These are phyloP conservation scores for Neurospora intermedia DNA, from an alignment of 495 filamentous ascomycete genomes.

Conservation along the genomic window DNA sequence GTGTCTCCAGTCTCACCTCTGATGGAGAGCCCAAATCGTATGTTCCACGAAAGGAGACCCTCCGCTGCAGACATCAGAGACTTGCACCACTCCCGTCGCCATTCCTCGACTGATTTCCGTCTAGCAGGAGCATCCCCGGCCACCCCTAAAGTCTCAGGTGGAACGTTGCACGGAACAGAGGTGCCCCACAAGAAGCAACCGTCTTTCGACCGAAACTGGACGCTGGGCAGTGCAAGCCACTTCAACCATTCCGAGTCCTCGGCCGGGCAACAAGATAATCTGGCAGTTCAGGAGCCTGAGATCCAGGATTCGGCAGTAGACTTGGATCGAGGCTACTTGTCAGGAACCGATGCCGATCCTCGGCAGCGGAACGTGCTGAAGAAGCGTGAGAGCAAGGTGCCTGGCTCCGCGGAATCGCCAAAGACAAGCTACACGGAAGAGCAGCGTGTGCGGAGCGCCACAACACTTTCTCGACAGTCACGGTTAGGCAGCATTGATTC, in stretches of 20 bases:
- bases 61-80: conserved; percentile 81
- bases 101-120: conserved; percentile 75
- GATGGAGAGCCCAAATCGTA: conserved; percentile 45
- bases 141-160: conserved; percentile 27
- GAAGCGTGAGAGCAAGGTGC: conserved; percentile 56
- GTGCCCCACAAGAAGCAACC: conserved; percentile 62
- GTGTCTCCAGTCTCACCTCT: conserved; percentile 34
- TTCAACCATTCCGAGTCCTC: conserved; percentile 30
- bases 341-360: conserved; percentile 73
- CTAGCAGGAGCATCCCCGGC: conserved; percentile 21
- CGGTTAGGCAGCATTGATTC: conserved; percentile 65
- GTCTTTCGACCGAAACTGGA: conserved; percentile 89
- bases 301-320: conserved; percentile 41
- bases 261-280: conserved; percentile 30
- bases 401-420: conserved; percentile 38
- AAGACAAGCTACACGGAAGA: conserved; percentile 69
- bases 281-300: conserved; percentile 20
- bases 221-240: conserved; percentile 47
- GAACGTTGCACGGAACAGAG: conserved; percentile 25
- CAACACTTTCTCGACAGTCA: conserved; percentile 59
- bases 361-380: conserved; percentile 65
- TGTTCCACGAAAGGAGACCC: conserved; percentile 40
- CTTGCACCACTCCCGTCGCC: conserved; percentile 73
- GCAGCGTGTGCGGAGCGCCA: conserved; percentile 47
- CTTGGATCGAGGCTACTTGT: conserved; percentile 88